A percentile compares a stretch with the other conserved stretches of the same genome.
Conservation (phyloP, 2,329 filamentous ascomycete genomes). For the Coniochaeta sp. region DNA sequence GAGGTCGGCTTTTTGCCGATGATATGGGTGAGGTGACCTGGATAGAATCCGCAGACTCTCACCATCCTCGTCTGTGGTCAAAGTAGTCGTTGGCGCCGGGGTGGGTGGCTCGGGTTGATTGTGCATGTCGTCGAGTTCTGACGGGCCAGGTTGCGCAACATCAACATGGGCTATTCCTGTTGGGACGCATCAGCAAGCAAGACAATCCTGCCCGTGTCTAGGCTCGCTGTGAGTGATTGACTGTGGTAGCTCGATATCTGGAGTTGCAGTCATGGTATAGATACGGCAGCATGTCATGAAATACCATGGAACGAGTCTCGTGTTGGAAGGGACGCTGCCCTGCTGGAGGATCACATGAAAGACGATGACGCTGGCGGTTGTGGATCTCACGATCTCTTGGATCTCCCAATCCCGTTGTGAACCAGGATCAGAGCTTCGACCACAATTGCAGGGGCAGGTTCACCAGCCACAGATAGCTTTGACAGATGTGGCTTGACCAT, state of each 20-base stretch:
- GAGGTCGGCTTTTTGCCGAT: constrained; percentile 49
- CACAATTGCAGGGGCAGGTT: background rate
- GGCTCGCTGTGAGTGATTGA: background rate
- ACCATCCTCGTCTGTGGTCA: constrained; percentile 6
- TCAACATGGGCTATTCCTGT: constrained; percentile 1
- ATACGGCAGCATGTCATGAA: background rate
- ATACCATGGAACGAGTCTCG: background rate
- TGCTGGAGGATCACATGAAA: background rate
- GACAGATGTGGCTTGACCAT: background rate
- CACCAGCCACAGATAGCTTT: too few species aligned
- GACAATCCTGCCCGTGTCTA: background rate
- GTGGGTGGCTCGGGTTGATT: constrained; percentile 31
- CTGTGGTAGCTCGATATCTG: background rate
- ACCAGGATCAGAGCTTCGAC: background rate
- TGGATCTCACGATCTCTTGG: background rate
- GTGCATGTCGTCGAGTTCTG: constrained; percentile 32
- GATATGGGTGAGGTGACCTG: constrained; percentile 63
- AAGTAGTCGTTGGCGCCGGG: constrained; percentile 6
- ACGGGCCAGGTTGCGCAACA: background rate
- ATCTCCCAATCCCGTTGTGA: background rate
- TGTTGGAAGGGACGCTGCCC: background rate
- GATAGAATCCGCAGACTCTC: constrained; percentile 40
- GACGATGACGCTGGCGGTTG: background rate
- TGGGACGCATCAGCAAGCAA: background rate
- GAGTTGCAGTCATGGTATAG: background rate